These are phyloP conservation scores for Phytophthora tubulina DNA, from an alignment of 352 stramenopile genomes.

Conservation along the genomic window DNA sequence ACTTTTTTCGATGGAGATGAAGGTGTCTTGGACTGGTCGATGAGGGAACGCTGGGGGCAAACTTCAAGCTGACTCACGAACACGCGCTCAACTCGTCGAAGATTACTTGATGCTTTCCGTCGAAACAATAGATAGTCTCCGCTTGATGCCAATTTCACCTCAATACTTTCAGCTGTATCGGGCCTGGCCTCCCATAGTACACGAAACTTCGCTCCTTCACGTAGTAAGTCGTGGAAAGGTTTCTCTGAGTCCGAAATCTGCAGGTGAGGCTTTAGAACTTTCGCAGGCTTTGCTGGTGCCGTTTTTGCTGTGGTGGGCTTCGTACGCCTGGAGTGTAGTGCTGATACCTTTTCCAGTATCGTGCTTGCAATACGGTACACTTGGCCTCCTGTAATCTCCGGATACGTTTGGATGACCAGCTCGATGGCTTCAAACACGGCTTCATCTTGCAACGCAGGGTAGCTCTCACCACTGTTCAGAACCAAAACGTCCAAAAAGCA, in stretches of 20 bases:
- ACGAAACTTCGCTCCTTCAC: conserved; percentile 34
- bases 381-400: conserved; percentile 22
- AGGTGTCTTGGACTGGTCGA: background rate
- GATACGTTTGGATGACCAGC: conserved; percentile 31
- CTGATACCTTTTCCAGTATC: conserved; percentile 39
- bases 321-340: conserved; percentile 24
- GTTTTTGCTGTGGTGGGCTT: conserved; percentile 10
- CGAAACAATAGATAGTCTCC: conserved; percentile 57
- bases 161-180: conserved; percentile 42
- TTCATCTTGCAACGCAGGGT: conserved; percentile 34
- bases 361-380: conserved; percentile 36
- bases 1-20: conserved; percentile 28
- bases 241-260: conserved; percentile 27
- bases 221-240: conserved; percentile 36
- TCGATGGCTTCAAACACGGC: conserved; percentile 34
- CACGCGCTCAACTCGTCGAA: conserved; percentile 45
- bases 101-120: conserved; percentile 29
- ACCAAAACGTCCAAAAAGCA: conserved; percentile 44
- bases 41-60: conserved; percentile 34
- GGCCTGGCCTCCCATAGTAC: conserved; percentile 39
- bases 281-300: background rate
- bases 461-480: conserved; percentile 29
- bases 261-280: background rate
- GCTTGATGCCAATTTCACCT: conserved; percentile 45
- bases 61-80: conserved; percentile 58